Base-by-base conservation (phyloP, 805 yeast species). In the Metschnikowia dekortorum region DNA sequence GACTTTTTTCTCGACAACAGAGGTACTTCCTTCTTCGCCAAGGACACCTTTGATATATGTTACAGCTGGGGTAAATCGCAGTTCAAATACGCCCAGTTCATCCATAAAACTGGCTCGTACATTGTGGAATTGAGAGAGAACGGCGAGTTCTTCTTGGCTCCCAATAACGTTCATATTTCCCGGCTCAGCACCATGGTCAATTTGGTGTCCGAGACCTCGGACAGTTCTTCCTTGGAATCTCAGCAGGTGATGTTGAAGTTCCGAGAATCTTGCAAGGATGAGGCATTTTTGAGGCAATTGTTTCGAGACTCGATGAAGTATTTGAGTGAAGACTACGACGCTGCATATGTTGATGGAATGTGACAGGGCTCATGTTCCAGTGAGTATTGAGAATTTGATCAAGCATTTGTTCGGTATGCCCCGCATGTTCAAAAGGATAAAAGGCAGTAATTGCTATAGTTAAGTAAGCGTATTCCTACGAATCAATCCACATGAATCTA, bases 31-130 rank as follows among this genome's bases (percentile, higher is more conserved):
- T 83, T 83, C 56, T 78, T 87, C 65, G 65, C 61, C 62, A 74
- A 75, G 44, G 78, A 73, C 39, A 63, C 70, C 40, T 80, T 87
- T 58, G 90, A 88, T 41, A 84, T 91, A 18, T 63, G 74, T 14
- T 92, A 90, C 65, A 87, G 96, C 16, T 92, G 98, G 98, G 98
- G 98, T 2, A 80, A 76, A 50, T 95, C 96, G 1, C 74, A 73
- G 33, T 90, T 87, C 71, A 81, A 84, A 60, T 87, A 81, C 65
- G 89, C 89, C 1, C 99, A 94, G 66, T 95, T 87, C 62, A 85
- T 94, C 46, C 99, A 94, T 65, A 78, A 75, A 51, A 82, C 96
- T 0, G 99, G 99, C 2, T 84, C 88, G 0, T 89, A 91, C 60
- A 82, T 94, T 48, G 96, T 94, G 1, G 97, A 92, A 66, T 74